A percentile compares a stretch with the other conserved stretches of the same genome.
Conservation (phyloP, 305 asterid species). For the Caryopteris hybrid region DNA sequence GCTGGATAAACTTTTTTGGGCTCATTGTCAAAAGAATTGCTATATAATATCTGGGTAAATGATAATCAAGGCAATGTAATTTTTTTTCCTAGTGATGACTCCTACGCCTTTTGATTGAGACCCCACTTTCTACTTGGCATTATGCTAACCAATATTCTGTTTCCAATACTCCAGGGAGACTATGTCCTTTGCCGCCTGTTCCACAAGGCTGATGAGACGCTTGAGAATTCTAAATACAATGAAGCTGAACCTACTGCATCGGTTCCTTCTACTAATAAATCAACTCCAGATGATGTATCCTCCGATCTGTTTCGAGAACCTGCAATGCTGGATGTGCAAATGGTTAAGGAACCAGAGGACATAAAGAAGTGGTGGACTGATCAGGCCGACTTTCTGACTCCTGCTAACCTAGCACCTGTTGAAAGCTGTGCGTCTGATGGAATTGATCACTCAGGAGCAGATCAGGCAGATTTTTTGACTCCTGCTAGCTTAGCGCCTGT, state of each 20-base stretch:
- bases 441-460: constrained; percentile 32
- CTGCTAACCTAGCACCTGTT: constrained; percentile 27
- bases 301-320: constrained; percentile 45
- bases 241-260: constrained; percentile 41
- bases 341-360: constrained; percentile 35
- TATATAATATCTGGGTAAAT: not conserved
- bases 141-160: not conserved
- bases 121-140: not conserved
- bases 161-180: constrained; percentile 44
- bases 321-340: constrained; percentile 25
- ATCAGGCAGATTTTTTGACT: constrained; percentile 26
- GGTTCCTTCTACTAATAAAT: constrained; percentile 40
- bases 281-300: constrained; percentile 56
- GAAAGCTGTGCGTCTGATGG: constrained; percentile 40
- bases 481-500: constrained; percentile 27
- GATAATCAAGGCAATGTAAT: not conserved
- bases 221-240: constrained; percentile 31
- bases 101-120: not conserved
- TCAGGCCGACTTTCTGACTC: constrained; percentile 26
- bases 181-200: constrained; percentile 74
- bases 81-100: not conserved
- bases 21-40: not conserved
- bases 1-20: not conserved
- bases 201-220: constrained; percentile 52
- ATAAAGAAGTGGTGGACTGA: constrained; percentile 28